phyloP scores from a whole-genome alignment of 345 rosid species.

The Linum lewisii region DNA sequence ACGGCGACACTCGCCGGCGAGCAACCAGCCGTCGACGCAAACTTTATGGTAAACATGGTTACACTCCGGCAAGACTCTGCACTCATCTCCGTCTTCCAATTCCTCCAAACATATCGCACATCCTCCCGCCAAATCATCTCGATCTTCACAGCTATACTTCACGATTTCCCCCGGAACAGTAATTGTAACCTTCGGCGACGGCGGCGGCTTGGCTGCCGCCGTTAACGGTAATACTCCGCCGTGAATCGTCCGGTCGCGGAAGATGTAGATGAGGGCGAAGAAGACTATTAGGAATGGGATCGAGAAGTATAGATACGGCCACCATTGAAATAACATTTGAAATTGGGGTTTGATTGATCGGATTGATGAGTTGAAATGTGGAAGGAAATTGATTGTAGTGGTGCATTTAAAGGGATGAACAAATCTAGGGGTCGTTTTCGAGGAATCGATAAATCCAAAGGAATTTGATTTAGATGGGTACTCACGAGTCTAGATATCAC shows the following conservation, averaged over 20 bases:
- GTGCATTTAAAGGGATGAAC: too few species aligned
- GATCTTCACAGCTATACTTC: background rate
- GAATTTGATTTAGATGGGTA: too few species aligned
- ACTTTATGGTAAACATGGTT: background rate
- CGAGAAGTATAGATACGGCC: background rate
- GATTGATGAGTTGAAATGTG: too few species aligned
- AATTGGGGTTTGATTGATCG: background rate
- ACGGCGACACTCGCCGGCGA: background rate
- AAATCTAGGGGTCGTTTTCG: too few species aligned
- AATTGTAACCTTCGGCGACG: background rate
- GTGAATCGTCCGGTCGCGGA: background rate
- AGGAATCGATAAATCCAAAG: too few species aligned
- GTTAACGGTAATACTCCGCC: background rate
- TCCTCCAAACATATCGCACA: slow-evolving; percentile 14
- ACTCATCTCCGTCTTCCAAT: slow-evolving; percentile 4
- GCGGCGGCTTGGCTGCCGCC: background rate
- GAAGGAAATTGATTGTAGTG: too few species aligned
- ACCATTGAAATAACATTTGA: background rate
- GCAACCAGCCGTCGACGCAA: slow-evolving; percentile 10
- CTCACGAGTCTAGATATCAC: too few species aligned
- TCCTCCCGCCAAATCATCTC: background rate
- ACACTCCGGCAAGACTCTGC: background rate
- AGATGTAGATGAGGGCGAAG: background rate
- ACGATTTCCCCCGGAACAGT: background rate
- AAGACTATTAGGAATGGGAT: background rate